Base-by-base conservation (phyloP, 2,329 filamentous ascomycete genomes). In the Beauveria pseudobassiana region DNA sequence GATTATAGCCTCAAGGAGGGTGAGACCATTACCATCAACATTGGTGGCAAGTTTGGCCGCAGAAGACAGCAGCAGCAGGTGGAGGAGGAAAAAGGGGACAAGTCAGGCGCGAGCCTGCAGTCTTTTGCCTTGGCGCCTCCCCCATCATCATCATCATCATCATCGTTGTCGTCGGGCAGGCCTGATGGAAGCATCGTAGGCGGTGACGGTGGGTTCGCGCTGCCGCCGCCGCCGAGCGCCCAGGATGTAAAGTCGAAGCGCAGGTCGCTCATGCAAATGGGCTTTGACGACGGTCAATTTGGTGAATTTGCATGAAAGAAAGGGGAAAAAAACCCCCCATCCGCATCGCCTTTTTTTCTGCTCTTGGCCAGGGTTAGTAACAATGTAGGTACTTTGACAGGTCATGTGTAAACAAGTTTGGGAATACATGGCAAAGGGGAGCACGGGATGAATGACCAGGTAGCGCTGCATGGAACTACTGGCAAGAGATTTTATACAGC, bases 1-100 rank as follows among this genome's bases (percentile, higher is more conserved):
- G 91, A 96, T 70, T 92, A 91, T 70, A 93, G 89, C 69, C 74
- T 96, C 65, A 96, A 96, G 74, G 91, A 93, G 63, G 91, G 91
- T 12, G 88, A 96, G 80, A 96, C 89, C 20, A 96, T 96, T 67
- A 91, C 87, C 26, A 87, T 96, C 65, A 90, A 89, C 71, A 81
- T 95, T 5, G 84, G 85, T 24, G 74, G 74, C 54, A 79, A 79
- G 65, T 79, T 82, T 63, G 80, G 79, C 18, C 74, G 80, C 9
- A 50, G 34, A 30, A 79, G 72, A 68, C 55, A 24, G 20, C 55
- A 58, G 75, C 53, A 24, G 61, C 64, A 66, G 3, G 64, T 62
- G 24, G 55, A 55, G 43, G 40, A 8, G 10, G 34, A 2, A 2
- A 14, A 38, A 56, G 56, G 56, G 48, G 66, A 20, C 12, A 38